Percentiles rank a stretch among this genome's conserved stretches.
These are phyloP conservation scores for Caryopteris hybrid DNA, from an alignment of 305 asterid genomes.

Conservation along the genomic window DNA sequence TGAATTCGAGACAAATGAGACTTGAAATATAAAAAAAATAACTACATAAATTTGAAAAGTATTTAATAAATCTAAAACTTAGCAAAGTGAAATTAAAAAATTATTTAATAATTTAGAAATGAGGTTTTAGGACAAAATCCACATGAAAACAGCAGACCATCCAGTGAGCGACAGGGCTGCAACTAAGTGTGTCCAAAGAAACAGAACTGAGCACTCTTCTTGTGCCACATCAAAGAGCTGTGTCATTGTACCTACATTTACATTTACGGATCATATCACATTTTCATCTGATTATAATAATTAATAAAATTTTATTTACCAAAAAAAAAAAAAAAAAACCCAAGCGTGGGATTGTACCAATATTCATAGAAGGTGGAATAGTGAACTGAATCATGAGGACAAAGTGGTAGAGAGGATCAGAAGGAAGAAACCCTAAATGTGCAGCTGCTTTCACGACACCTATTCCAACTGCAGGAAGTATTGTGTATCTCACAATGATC, in stretches of 20 bases:
- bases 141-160: conserved; percentile 92
- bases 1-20: no score
- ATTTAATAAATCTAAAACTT: no score
- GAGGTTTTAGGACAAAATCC: conserved; percentile 43
- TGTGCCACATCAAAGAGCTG: conserved; percentile 80
- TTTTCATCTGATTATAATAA: no score
- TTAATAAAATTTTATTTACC: no score
- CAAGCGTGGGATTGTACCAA: conserved; percentile 28
- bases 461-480: conserved; percentile 65
- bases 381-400: conserved; percentile 76
- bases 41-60: no score
- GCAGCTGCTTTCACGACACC: conserved; percentile 54
- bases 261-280: neutral
- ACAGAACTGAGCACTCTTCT: conserved; percentile 76
- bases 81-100: no score
- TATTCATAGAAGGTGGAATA: conserved; percentile 86
- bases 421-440: conserved; percentile 61
- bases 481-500: conserved; percentile 46
- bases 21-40: no score
- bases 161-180: conserved; percentile 77
- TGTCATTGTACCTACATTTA: conserved; percentile 68
- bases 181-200: conserved; percentile 75
- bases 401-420: conserved; percentile 73
- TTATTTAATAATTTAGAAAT: no score
- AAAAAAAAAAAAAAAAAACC: no score